Evolutionary conservation across 495 filamentous ascomycete species (phyloP), one percentile per base, ranked within the genome.

Genomic region (Trichoderma parareesei): DNA sequence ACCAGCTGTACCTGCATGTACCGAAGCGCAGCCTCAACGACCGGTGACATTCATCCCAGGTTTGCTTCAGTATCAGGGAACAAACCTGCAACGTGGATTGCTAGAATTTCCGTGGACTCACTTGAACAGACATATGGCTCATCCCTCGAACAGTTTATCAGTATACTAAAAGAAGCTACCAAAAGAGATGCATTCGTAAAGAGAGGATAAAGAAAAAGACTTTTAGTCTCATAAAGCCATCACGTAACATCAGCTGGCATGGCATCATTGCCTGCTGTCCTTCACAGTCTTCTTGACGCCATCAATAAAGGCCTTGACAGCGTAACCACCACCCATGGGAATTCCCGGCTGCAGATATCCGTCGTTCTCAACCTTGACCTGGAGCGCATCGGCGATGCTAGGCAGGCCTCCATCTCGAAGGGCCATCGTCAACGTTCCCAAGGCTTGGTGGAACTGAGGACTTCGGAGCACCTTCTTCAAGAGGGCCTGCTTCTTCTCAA

Each of bases 341-440:
- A 96, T 84, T 4, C 86, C 84, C 14, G 89, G 87, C 67, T 81
- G 80, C 69, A 94, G 83, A 65, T 88, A 88, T 8, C 93, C 94
- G 53, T 90, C 91, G 73, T 96, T 90, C 65, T 85, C 82, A 27
- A 98, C 84, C 61, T 83, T 82, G 64, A 98, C 84, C 20, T 87
- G 82, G 40, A 99, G 75, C 33, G 92, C 92, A 67, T 96, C 91
- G 27, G 91, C 88, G 64, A 99, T 88, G 68, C 85, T 93, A 13
- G 92, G 90, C 61, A 99, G 76, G 0, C 91, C 94, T n/a, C 94
- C 94, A 70, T 99, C 93, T 64, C 93, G 78, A 57, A 99, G 80
- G 33, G 94, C 94, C 71, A 89, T 82, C 1, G 92, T 96, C 66
- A 98, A 76, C 69, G 89, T 92, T 0, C 86, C 83, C 42, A 96